These are phyloP conservation scores for Tilletia walkeri DNA, from an alignment of 1,284 basidiomycete genomes.

Conservation along the genomic window DNA sequence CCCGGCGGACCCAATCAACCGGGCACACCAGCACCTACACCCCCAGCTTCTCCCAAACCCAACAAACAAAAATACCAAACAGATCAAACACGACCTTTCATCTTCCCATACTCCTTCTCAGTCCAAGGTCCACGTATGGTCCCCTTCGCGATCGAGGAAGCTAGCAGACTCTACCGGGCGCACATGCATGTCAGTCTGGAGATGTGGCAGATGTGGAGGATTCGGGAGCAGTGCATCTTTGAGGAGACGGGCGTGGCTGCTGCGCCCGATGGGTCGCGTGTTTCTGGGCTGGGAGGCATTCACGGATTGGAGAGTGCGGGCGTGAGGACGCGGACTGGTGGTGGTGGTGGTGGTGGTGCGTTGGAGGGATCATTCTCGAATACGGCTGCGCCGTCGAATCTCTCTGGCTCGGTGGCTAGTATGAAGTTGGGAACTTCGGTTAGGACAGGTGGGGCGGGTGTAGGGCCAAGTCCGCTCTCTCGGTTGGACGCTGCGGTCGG, in stretches of 20 bases:
- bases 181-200: constrained; percentile 89
- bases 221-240: constrained; percentile 88
- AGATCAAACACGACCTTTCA: constrained; percentile 87
- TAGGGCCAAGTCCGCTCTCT: constrained; percentile 20
- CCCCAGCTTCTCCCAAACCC: constrained; percentile 78
- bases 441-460: background rate
- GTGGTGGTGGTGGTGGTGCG: background rate
- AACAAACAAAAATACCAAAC: constrained; percentile 99
- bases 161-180: constrained; percentile 80
- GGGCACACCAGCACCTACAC: constrained; percentile 75
- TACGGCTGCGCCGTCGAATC: constrained; percentile 26
- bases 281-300: constrained; percentile 5
- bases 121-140: constrained; percentile 63
- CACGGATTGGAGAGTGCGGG: background rate
- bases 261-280: constrained; percentile 57
- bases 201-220: constrained; percentile 89
- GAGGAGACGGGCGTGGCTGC: constrained; percentile 86
- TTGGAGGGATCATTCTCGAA: constrained; percentile 21
- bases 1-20: constrained; percentile 10
- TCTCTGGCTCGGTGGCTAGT: constrained; percentile 1
- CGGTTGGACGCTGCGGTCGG: constrained; percentile 19
- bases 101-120: constrained; percentile 81
- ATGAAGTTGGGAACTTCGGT: background rate
- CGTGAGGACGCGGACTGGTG: no score
- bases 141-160: constrained; percentile 92